phyloP scores from a whole-genome alignment of 2,329 filamentous ascomycete species.

The Onygena corvina region DNA sequence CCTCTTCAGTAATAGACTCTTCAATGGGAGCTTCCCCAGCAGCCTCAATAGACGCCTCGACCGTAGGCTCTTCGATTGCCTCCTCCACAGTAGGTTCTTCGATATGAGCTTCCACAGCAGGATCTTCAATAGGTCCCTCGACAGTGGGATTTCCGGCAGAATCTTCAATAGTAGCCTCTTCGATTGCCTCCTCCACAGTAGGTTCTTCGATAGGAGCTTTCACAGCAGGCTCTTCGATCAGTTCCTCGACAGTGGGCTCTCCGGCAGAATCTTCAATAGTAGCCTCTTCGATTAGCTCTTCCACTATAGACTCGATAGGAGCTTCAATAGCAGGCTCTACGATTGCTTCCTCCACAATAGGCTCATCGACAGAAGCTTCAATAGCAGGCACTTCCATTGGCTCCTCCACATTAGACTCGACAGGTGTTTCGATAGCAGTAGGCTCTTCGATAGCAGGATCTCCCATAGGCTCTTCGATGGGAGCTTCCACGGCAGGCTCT shows the following conservation, averaged over 20 bases:
- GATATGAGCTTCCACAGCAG: slow-evolving; percentile 9
- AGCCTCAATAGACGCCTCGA: background rate
- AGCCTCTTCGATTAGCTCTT: slow-evolving; percentile 9
- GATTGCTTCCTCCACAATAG: slow-evolving; percentile 14
- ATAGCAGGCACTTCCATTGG: slow-evolving; percentile 14
- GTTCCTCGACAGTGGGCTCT: slow-evolving; percentile 13
- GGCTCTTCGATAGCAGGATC: slow-evolving; percentile 8
- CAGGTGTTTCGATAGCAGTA: slow-evolving; percentile 2
- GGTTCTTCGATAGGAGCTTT: background rate
- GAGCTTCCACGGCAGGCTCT: slow-evolving; percentile 9
- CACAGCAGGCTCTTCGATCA: slow-evolving; percentile 8
- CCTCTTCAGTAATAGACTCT: slow-evolving; percentile 15
- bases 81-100: slow-evolving; percentile 10
- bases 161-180: too few relatives aligned
- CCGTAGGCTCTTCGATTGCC: slow-evolving; percentile 6
- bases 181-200: background rate
- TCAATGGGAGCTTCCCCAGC: slow-evolving; percentile 5
- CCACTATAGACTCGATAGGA: slow-evolving; percentile 6
- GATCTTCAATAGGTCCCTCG: slow-evolving; percentile 10
- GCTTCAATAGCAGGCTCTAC: slow-evolving; percentile 16
- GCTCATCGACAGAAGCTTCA: slow-evolving; percentile 13
- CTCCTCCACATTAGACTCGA: slow-evolving; percentile 10
- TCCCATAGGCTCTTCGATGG: slow-evolving; percentile 9
- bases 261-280: slow-evolving; percentile 16
- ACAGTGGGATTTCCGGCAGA: too few relatives aligned